A percentile compares a stretch with the other conserved stretches of the same genome.
Conservation (phyloP, 768 basidiomycete genomes). For the Leccinum imitatum region DNA sequence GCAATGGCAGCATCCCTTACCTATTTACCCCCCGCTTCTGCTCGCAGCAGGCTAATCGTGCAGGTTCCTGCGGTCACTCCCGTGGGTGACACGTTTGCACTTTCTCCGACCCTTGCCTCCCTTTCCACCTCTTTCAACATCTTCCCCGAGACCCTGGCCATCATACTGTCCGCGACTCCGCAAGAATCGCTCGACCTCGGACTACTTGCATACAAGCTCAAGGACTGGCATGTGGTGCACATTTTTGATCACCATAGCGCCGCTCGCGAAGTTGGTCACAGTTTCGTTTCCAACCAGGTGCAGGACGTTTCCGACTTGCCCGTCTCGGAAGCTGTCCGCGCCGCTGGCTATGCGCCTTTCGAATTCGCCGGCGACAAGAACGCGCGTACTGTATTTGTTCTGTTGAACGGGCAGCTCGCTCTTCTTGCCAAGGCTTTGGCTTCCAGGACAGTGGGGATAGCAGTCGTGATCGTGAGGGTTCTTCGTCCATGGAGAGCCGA, state of each 20-base stretch:
- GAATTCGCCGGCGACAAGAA: conserved; percentile 66
- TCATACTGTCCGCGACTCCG: conserved; percentile 82
- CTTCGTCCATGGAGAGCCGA: conserved; percentile 79
- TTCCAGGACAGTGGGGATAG: conserved; percentile 47
- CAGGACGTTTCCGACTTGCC: conserved; percentile 31
- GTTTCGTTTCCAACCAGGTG: conserved; percentile 39
- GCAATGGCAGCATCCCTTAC: conserved; percentile 79
- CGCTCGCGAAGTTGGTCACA: conserved; percentile 71
- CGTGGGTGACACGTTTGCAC: conserved; percentile 60
- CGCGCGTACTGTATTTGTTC: conserved; percentile 66
- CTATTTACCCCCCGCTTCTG: conserved; percentile 62
- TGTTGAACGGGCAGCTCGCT: conserved; percentile 78
- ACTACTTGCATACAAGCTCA: conserved; percentile 68
- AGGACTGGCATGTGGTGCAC: conserved; percentile 73
- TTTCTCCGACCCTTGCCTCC: conserved; percentile 76
- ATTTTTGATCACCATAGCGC: conserved; percentile 86
- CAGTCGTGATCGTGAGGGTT: conserved; percentile 72
- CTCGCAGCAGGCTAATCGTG: conserved; percentile 69
- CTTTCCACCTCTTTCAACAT: conserved; percentile 59
- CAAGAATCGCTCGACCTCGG: conserved; percentile 82
- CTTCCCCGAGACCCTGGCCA: conserved; percentile 63
- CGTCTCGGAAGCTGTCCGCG: conserved; percentile 49
- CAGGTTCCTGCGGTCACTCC: conserved; percentile 79
- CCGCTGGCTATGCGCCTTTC: conserved; percentile 72
- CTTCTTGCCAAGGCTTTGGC: conserved; percentile 56